These are phyloP conservation scores for Candida easanensis DNA, from an alignment of 805 yeast genomes.

Conservation along the genomic window DNA sequence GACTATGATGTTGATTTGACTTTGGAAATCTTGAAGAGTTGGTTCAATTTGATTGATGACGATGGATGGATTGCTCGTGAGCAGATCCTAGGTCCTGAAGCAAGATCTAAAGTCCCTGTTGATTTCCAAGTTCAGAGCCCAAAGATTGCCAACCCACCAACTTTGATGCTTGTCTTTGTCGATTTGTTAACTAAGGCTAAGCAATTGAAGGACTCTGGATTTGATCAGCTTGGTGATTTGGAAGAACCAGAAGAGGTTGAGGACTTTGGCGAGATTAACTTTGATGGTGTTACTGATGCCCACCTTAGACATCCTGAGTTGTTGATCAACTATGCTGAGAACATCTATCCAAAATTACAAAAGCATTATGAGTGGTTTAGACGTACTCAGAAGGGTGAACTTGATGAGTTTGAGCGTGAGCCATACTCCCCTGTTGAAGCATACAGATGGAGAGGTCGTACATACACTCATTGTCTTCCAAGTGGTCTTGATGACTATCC, in stretches of 20 bases:
- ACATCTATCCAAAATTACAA: constrained; percentile 73
- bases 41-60: constrained; percentile 84
- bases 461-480: constrained; percentile 80
- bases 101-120: constrained; percentile 80
- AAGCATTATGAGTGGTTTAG: constrained; percentile 85
- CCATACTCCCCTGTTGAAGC: constrained; percentile 55
- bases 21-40: constrained; percentile 75
- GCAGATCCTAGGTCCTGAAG: constrained; percentile 88
- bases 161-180: constrained; percentile 71
- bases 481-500: constrained; percentile 97
- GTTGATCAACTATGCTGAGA: constrained; percentile 52
- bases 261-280: constrained; percentile 23
- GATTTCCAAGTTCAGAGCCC: constrained; percentile 87
- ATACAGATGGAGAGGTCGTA: constrained; percentile 93
- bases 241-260: constrained; percentile 32
- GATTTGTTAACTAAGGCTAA: constrained; percentile 50
- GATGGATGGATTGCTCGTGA: constrained; percentile 98
- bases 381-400: constrained; percentile 71
- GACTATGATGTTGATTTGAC: constrained; percentile 82
- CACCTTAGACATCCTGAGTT: constrained; percentile 59
- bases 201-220: constrained; percentile 13
- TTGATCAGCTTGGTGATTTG: constrained; percentile 25
- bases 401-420: constrained; percentile 66
- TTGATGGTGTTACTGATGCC: constrained; percentile 43
- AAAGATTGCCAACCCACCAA: constrained; percentile 92